A percentile compares a stretch with the other conserved stretches of the same genome.
phyloP scores from a whole-genome alignment of 805 yeast genomes.

The Suhomyces emberorum region DNA sequence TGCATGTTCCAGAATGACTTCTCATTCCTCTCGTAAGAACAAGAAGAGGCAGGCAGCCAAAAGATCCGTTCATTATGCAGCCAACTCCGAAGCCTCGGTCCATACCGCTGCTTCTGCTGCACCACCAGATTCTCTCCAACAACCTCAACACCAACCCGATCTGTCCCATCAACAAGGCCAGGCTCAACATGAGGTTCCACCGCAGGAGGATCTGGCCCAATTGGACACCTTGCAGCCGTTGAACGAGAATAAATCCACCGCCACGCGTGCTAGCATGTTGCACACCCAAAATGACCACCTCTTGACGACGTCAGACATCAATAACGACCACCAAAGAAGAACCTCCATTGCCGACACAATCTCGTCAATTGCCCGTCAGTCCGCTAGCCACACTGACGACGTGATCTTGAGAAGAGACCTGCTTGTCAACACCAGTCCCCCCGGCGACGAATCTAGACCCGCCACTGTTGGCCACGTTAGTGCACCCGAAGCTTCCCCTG shows the following conservation, averaged over 20 bases:
- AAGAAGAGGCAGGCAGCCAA: slow-evolving; percentile 1
- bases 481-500: no score
- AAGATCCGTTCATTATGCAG: slow-evolving; percentile 3
- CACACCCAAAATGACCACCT: background rate
- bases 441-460: no score
- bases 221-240: background rate
- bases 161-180: background rate
- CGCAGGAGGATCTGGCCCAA: no score
- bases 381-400: slow-evolving; percentile 5
- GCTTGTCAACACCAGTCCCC: no score
- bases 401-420: slow-evolving; percentile 5
- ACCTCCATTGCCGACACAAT: slow-evolving; percentile 6
- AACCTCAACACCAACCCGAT: no score
- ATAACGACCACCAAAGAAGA: background rate
- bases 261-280: slow-evolving; percentile 3
- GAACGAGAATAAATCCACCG: background rate
- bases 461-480: no score
- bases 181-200: background rate
- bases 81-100: background rate
- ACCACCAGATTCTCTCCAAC: no score
- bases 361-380: slow-evolving; percentile 4
- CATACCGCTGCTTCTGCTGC: no score
- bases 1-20: slow-evolving; percentile 1
- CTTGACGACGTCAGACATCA: background rate
- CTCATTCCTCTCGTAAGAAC: slow-evolving; percentile 2